These are phyloP conservation scores for Pythium phragmitis DNA, from an alignment of 352 stramenopile species.

Conservation along the genomic window DNA sequence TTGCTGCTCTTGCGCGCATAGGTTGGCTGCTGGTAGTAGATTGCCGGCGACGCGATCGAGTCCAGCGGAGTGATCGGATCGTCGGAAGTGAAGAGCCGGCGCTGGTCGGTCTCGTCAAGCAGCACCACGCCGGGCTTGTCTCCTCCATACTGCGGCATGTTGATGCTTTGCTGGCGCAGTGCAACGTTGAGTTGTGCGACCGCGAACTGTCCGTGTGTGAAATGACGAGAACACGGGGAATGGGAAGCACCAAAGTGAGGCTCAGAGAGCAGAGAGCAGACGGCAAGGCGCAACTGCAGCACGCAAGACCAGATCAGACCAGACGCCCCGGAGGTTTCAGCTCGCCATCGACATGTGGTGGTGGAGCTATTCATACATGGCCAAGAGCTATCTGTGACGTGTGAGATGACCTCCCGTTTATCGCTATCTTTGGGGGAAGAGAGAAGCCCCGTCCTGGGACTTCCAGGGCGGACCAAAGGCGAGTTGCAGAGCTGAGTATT, in stretches of 20 bases:
- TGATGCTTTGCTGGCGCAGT: not conserved
- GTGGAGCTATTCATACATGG: slow-evolving; percentile 3
- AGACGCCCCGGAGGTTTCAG: slow-evolving; percentile 9
- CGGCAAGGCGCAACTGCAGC: not conserved
- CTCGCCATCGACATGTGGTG: not conserved
- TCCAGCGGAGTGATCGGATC: slow-evolving; percentile 35
- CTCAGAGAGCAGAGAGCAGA: not conserved
- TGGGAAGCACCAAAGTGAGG: not conserved
- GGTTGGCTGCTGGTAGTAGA: slow-evolving; percentile 36
- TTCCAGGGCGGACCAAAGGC: not conserved
- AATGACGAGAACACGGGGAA: not conserved
- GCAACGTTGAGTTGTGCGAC: not conserved
- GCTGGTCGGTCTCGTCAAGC: slow-evolving; percentile 24
- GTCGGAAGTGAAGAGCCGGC: slow-evolving; percentile 26
- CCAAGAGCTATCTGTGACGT: slow-evolving; percentile 13
- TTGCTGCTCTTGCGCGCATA: slow-evolving; percentile 28
- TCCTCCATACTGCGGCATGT: not conserved
- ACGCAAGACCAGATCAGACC: not conserved
- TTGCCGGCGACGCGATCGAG: slow-evolving; percentile 38
- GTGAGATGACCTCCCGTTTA: not conserved
- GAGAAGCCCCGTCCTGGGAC: not conserved
- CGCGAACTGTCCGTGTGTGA: too few relatives aligned
- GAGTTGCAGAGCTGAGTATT: too few relatives aligned
- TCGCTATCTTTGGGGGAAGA: not conserved
- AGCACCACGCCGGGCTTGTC: slow-evolving; percentile 25